A percentile compares a stretch with the other conserved stretches of the same genome.
phyloP scores from a whole-genome alignment of 371 early-diverging fungal genomes.

The Globomyces sp. region DNA sequence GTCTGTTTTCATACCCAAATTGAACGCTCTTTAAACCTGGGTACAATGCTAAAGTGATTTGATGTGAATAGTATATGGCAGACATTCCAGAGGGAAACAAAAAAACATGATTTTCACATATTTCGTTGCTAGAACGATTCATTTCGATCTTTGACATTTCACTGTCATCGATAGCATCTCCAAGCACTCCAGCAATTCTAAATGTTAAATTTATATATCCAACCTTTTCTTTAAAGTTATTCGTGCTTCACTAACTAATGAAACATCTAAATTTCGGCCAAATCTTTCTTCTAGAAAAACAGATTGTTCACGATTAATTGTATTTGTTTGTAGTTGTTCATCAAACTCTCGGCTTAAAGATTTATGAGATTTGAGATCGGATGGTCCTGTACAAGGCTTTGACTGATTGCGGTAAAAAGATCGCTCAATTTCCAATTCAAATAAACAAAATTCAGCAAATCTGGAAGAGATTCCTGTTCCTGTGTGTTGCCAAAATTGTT shows the following conservation, averaged over 20 bases:
- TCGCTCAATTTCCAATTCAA: constrained; percentile 48
- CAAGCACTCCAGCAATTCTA: constrained; percentile 80
- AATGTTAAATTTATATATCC: constrained; percentile 64
- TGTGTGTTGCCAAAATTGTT: constrained; percentile 93
- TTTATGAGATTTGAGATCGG: not conserved
- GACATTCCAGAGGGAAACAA: constrained; percentile 90
- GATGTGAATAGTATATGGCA: constrained; percentile 86
- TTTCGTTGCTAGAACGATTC: not conserved
- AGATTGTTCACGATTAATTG: constrained; percentile 46
- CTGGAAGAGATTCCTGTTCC: constrained; percentile 88
- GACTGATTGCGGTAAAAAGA: constrained; percentile 23
- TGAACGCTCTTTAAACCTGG: constrained; percentile 71
- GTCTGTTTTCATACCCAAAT: constrained; percentile 69
- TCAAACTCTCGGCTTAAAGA: not conserved
- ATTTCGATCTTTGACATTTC: constrained; percentile 4
- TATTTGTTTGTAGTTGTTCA: constrained; percentile 2
- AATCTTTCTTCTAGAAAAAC: constrained; percentile 82
- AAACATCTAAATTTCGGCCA: constrained; percentile 81
- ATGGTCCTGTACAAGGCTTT: not conserved
- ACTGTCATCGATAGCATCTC: constrained; percentile 39
- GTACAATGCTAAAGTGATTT: constrained; percentile 45
- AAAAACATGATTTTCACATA: constrained; percentile 67
- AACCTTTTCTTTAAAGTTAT: constrained; percentile 54
- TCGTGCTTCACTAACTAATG: constrained; percentile 35
- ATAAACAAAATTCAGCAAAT: constrained; percentile 78